Evolutionary conservation across 23 red algal genomes (phyloP).

Genomic region (Gracilaria gracilis): DNA sequence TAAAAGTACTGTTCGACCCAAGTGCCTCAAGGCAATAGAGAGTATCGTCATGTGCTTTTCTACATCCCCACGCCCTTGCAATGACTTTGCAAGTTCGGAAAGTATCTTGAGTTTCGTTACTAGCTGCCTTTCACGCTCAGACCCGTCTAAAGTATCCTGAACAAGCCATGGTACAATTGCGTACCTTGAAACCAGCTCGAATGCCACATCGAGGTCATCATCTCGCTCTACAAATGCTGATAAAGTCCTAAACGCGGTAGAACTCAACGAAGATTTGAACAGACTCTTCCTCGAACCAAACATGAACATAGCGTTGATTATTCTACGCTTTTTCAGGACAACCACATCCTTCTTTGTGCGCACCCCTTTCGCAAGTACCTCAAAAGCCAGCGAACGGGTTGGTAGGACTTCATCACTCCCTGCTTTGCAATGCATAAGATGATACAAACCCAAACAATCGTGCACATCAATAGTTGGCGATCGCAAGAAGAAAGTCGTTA

Average conservation of each 20-base stretch:
- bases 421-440: slow-evolving; percentile 23
- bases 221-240: slow-evolving; percentile 7
- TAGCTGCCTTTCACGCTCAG: background rate
- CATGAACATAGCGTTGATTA: slow-evolving; percentile 34
- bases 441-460: slow-evolving; percentile 50
- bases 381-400: slow-evolving; percentile 32
- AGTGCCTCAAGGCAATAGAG: background rate
- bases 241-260: slow-evolving; percentile 3
- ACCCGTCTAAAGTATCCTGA: background rate
- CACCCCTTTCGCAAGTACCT: slow-evolving; percentile 35
- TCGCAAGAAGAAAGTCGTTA: slow-evolving; percentile 54
- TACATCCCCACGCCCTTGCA: background rate
- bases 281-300: background rate
- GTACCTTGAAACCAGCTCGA: background rate
- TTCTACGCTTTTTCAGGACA: slow-evolving; percentile 39
- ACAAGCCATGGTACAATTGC: slow-evolving; percentile 32
- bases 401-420: slow-evolving; percentile 2
- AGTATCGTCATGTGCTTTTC: background rate
- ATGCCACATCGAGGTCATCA: background rate
- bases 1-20: background rate
- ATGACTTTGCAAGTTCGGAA: background rate
- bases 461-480: slow-evolving; percentile 34
- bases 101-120: background rate
- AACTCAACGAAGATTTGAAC: slow-evolving; percentile 24
- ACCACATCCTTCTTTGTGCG: slow-evolving; percentile 23